Conservation (phyloP, 176 grass and related monocot species). For the Chloris gayana region DNA sequence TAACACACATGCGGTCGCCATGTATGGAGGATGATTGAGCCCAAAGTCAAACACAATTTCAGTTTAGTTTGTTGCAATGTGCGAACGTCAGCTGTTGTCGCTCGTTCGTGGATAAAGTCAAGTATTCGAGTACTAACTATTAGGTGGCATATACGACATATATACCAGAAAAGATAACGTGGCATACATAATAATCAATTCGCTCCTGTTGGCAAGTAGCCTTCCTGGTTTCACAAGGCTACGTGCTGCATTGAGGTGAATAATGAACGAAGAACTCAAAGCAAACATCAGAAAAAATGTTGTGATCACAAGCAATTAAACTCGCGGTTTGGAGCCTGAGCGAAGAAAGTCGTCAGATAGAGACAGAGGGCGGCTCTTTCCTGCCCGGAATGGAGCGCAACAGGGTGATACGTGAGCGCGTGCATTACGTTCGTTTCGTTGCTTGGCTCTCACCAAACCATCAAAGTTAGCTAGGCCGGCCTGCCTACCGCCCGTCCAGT, state of each 20-base stretch:
- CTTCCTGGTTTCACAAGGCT: background rate
- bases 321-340: background rate
- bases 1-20: background rate
- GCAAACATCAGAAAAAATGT: background rate
- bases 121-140: background rate
- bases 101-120: background rate
- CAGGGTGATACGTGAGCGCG: background rate
- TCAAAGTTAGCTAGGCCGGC: background rate
- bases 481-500: background rate
- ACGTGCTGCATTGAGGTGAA: background rate
- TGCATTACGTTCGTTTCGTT: background rate
- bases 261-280: background rate
- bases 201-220: background rate
- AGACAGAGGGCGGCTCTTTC: background rate
- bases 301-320: too few relatives aligned
- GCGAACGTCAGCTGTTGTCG: conserved; percentile 5
- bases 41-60: conserved; percentile 9
- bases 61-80: background rate
- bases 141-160: background rate
- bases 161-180: background rate
- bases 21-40: conserved; percentile 13
- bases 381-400: background rate
- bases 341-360: background rate
- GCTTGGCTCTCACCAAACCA: background rate
- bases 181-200: background rate